A percentile compares a stretch with the other conserved stretches of the same genome.
Evolutionary conservation across 108 stramenopile genomes (phyloP).

Genomic region (Fragilaria crotonensis): DNA sequence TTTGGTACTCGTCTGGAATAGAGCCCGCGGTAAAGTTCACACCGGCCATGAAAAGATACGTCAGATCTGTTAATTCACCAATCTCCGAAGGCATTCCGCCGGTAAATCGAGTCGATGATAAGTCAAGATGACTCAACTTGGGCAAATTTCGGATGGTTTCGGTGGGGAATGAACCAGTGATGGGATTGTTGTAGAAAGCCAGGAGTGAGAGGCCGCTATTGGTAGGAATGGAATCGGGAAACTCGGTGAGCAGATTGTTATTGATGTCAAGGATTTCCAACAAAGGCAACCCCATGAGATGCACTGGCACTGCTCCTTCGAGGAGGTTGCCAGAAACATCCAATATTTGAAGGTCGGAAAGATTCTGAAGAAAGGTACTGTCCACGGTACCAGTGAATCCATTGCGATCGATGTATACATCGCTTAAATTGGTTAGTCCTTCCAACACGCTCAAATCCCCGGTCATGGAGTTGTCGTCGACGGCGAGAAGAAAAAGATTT

Average conservation of each 20-base stretch:
- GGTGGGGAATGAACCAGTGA: too few relatives aligned
- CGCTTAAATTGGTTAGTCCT: constrained; percentile 16
- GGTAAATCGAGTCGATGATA: constrained; percentile 28
- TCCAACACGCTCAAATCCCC: too few relatives aligned
- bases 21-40: too few relatives aligned
- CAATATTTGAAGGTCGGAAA: too few relatives aligned
- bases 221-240: too few relatives aligned
- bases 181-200: constrained; percentile 17
- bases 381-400: too few relatives aligned
- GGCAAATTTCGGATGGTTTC: constrained; percentile 15
- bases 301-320: constrained; percentile 5
- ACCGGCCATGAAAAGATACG: constrained; percentile 26
- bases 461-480: too few relatives aligned
- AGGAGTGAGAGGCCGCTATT: constrained; percentile 11
- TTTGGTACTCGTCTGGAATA: too few relatives aligned
- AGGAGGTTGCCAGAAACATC: constrained; percentile 24
- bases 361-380: too few relatives aligned
- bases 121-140: constrained; percentile 15
- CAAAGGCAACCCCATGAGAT: too few relatives aligned
- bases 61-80: constrained; percentile 19
- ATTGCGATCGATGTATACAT: constrained; percentile 16
- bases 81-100: constrained; percentile 17
- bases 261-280: constrained; percentile 4
- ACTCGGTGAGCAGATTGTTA: too few relatives aligned
- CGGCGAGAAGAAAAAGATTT: too few relatives aligned